These are phyloP conservation scores for Torrubiella hemipterigena DNA, from an alignment of 2,329 filamentous ascomycete species.

Conservation along the genomic window DNA sequence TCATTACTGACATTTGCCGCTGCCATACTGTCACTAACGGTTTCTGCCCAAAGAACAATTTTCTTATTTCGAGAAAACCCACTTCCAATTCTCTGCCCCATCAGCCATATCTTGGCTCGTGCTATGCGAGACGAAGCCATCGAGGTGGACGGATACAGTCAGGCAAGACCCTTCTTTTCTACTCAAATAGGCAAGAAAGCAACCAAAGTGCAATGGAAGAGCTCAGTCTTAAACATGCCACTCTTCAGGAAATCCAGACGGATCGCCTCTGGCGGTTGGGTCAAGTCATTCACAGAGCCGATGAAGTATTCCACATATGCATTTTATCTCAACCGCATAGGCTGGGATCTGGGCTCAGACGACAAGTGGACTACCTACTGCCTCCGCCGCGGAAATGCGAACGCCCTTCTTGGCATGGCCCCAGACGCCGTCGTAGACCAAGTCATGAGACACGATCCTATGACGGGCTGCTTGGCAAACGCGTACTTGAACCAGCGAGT, in stretches of 20 bases:
- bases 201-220: constrained; percentile 5
- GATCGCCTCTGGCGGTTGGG: constrained; percentile 1
- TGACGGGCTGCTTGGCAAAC: constrained; percentile 5
- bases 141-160: constrained; percentile 2
- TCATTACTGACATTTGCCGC: not conserved
- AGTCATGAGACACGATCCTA: constrained; percentile 6
- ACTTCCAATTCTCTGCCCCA: constrained; percentile 5
- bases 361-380: constrained; percentile 5
- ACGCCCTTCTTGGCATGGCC: constrained; percentile 6
- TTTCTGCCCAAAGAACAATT: constrained; percentile 5
- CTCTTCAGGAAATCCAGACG: constrained; percentile 3
- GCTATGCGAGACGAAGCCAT: constrained; percentile 4
- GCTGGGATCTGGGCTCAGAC: constrained; percentile 5
- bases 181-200: constrained; percentile 3
- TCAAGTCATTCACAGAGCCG: constrained; percentile 4
- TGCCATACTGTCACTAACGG: not conserved
- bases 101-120: constrained; percentile 4
- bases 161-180: constrained; percentile 4
- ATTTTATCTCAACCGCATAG: constrained; percentile 5
- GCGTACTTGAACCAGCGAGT: constrained; percentile 4
- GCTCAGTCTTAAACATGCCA: constrained; percentile 5
- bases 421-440: constrained; percentile 5
- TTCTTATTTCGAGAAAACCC: constrained; percentile 7
- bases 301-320: constrained; percentile 7
- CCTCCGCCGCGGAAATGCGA: constrained; percentile 4